phyloP scores from a whole-genome alignment of 176 grass and related monocot genomes.

The sorghum (Sorghum bicolor) region DNA sequence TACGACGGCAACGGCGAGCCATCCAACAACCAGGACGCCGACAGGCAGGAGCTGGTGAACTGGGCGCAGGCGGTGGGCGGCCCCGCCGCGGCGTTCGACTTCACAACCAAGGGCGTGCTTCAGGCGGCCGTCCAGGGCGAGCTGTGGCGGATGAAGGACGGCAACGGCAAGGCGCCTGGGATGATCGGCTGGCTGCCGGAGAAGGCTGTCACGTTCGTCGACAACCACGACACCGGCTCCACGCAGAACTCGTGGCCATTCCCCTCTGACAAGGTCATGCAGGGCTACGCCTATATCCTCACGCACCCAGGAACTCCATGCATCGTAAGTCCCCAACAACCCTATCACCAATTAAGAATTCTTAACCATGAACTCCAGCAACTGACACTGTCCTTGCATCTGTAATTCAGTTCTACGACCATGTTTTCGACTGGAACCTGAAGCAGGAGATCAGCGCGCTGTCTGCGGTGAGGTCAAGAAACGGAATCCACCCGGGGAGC shows the following conservation, averaged over 20 bases:
- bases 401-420: slow-evolving; percentile 69
- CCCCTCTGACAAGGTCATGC: slow-evolving; percentile 73
- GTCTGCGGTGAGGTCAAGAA: slow-evolving; percentile 44
- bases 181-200: slow-evolving; percentile 81
- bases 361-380: neutral
- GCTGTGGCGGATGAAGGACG: slow-evolving; percentile 71
- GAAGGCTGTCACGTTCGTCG: slow-evolving; percentile 78
- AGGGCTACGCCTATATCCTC: slow-evolving; percentile 80
- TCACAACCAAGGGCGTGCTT: slow-evolving; percentile 84
- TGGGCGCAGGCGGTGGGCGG: slow-evolving; percentile 61
- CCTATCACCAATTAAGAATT: neutral
- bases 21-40: slow-evolving; percentile 49
- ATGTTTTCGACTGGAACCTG: slow-evolving; percentile 74
- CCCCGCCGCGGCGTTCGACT: slow-evolving; percentile 67
- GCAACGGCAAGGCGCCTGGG: slow-evolving; percentile 59
- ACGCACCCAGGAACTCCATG: slow-evolving; percentile 76
- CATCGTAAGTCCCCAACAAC: slow-evolving; percentile 46
- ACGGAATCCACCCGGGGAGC: slow-evolving; percentile 52
- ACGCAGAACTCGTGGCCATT: slow-evolving; percentile 65
- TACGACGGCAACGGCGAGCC: slow-evolving; percentile 70
- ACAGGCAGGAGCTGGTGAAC: slow-evolving; percentile 64
- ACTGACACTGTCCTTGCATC: neutral
- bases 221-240: slow-evolving; percentile 90
- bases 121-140: slow-evolving; percentile 68
- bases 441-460: slow-evolving; percentile 56